phyloP scores from a whole-genome alignment of 2,329 filamentous ascomycete species.

The Botrytis sinoallii region DNA sequence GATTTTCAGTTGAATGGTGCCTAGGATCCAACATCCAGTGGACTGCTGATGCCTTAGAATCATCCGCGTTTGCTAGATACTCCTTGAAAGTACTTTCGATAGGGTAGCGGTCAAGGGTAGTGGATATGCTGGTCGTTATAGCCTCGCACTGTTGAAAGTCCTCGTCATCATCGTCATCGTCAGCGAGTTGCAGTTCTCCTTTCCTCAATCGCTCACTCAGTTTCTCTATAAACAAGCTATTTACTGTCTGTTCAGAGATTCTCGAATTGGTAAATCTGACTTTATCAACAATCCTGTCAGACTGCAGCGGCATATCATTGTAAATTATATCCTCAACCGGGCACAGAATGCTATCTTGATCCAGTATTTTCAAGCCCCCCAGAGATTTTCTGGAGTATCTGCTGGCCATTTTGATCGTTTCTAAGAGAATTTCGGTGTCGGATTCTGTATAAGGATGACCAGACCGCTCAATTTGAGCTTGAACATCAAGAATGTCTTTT shows the following conservation, averaged over 20 bases:
- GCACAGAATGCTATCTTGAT: conserved; percentile 22
- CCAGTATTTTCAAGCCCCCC: conserved; percentile 28
- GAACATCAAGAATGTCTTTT: conserved; percentile 28
- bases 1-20: conserved; percentile 21
- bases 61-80: conserved; percentile 41
- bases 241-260: conserved; percentile 23
- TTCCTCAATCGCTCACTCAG: conserved; percentile 27
- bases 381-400: conserved; percentile 18
- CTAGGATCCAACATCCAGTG: conserved; percentile 37
- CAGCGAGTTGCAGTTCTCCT: conserved; percentile 28
- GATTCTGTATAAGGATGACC: conserved; percentile 25
- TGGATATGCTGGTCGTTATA: conserved; percentile 34
- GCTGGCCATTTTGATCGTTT: conserved; percentile 30
- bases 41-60: conserved; percentile 33
- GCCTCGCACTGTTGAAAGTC: conserved; percentile 39
- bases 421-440: conserved; percentile 30
- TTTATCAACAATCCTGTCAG: conserved; percentile 14
- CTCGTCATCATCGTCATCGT: conserved; percentile 32
- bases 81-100: conserved; percentile 38
- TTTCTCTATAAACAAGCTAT: conserved; percentile 26
- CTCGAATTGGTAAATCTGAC: conserved; percentile 28
- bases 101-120: conserved; percentile 38
- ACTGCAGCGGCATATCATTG: conserved; percentile 21
- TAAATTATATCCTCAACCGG: conserved; percentile 28
- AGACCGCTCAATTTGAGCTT: conserved; percentile 24